These are phyloP conservation scores for Cordia subcordata DNA, from an alignment of 257 asterid genomes.

Conservation along the genomic window DNA sequence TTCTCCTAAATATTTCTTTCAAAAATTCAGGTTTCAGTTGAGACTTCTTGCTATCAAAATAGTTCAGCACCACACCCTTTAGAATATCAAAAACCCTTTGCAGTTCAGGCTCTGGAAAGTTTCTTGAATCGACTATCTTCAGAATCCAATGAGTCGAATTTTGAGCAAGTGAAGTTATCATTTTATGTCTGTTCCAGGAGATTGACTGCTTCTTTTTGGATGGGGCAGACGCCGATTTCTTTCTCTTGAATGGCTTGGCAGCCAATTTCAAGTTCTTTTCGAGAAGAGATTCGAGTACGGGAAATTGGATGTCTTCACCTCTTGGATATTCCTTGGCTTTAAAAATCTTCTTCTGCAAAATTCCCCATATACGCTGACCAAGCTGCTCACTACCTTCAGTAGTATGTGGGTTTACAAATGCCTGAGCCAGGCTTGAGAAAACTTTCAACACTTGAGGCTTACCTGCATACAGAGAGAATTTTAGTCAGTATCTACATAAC, in stretches of 20 bases:
- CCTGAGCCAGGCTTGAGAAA: constrained; percentile 78
- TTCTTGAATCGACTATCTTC: constrained; percentile 67
- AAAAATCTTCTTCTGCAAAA: constrained; percentile 81
- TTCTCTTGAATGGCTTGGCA: constrained; percentile 82
- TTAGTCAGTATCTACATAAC: constrained; percentile 5
- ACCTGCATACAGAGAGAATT: constrained; percentile 46
- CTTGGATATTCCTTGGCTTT: constrained; percentile 87
- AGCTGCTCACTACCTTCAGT: constrained; percentile 96
- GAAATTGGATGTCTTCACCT: constrained; percentile 59
- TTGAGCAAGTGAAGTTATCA: constrained; percentile 78
- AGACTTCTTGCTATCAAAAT: constrained; percentile 80
- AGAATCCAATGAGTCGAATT: constrained; percentile 80
- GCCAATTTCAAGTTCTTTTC: constrained; percentile 81
- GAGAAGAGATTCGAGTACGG: constrained; percentile 63
- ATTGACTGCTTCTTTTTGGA: constrained; percentile 81
- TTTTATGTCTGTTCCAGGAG: constrained; percentile 61
- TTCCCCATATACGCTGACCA: constrained; percentile 91
- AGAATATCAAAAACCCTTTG: constrained; percentile 48
- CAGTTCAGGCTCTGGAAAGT: constrained; percentile 51
- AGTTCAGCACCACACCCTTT: constrained; percentile 42
- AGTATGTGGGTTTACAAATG: constrained; percentile 69
- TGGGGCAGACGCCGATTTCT: constrained; percentile 53
- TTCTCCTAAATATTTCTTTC: constrained; percentile 64
- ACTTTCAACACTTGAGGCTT: constrained; percentile 69
- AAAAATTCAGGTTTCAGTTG: constrained; percentile 77